Base-by-base conservation (phyloP, 2,329 filamentous ascomycete species). In the Harringtonia aguacate region DNA sequence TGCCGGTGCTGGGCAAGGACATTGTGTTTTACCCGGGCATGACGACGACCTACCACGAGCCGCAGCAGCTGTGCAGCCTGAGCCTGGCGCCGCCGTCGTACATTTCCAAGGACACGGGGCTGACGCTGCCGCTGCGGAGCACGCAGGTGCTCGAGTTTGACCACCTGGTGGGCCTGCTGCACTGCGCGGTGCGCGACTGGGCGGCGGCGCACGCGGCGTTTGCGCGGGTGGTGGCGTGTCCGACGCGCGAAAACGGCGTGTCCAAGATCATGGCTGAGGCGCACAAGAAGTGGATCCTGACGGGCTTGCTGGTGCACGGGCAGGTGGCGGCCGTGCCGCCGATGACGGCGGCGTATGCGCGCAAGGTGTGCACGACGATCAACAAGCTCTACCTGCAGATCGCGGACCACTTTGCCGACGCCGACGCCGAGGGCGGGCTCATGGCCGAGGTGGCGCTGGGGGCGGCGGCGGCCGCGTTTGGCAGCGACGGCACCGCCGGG, bases 271-370 rank as follows among this genome's bases (percentile, higher is more conserved):
- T 92, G 83, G 70, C 84, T 4, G 87, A 95, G 52, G 86, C 86
- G 7, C 90, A 94, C 68, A 94, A 90, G 65, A 94, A 90, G 62
- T 95, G 87, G 84, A 59, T 94, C 9, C 66, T 98, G 15, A 73
- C 88, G 10, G 78, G 79, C 43, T 70, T 95, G 44, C 66, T 98
- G 17, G 69, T 76, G 8, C 67, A 79, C 43, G 89, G 88, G 51
- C 75, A 69, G 54, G 31, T 45, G 3, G 34, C 33, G 7, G 67
- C 68, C 5, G 64, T 67, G 2, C 84, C 85, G 1, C 66, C 70
- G 33, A 73, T 75, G 38, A 73, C 75, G 8, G 69, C 72, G 40
- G 47, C 60, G 2, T 60, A 64, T 18, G 72, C 77, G 1, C 65
- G 73, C 48, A 81, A 76, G 55, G 58, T 66, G 6, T 80, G 80